A percentile compares a stretch with the other conserved stretches of the same genome.
These are phyloP conservation scores for Colletotrichum coccodes DNA, from an alignment of 2,329 filamentous ascomycete genomes.

Conservation along the genomic window DNA sequence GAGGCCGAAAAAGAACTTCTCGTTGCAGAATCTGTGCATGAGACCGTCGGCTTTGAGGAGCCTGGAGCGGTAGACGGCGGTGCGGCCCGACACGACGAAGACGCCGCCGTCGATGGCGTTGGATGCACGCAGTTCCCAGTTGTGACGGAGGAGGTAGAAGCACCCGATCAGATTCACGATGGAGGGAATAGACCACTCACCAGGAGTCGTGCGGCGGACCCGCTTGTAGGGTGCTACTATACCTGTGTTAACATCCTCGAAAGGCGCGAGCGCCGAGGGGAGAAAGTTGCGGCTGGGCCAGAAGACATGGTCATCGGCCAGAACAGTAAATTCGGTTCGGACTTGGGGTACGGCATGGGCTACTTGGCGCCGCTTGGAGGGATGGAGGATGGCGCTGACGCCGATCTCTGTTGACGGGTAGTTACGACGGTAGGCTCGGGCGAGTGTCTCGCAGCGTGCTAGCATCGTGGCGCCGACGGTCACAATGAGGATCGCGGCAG, in stretches of 20 bases:
- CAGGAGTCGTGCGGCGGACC: constrained; percentile 50
- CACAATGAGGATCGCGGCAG: constrained; percentile 53
- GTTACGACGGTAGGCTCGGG: constrained; percentile 16
- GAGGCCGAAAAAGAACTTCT: constrained; percentile 58
- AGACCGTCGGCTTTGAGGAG: constrained; percentile 59
- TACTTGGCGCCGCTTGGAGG: constrained; percentile 62
- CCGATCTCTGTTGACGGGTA: constrained; percentile 37
- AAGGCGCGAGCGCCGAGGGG: constrained; percentile 51
- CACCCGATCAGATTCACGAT: constrained; percentile 67
- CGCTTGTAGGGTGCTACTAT: constrained; percentile 67
- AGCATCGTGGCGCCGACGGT: constrained; percentile 48
- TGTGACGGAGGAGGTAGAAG: constrained; percentile 69
- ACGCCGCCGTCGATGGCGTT: constrained; percentile 68
- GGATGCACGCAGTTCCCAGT: constrained; percentile 68
- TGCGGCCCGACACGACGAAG: constrained; percentile 68
- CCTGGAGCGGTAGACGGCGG: constrained; percentile 58
- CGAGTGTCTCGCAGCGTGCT: not conserved
- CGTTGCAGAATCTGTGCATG: constrained; percentile 54
- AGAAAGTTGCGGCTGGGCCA: constrained; percentile 56
- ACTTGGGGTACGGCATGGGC: constrained; percentile 48
- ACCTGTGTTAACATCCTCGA: constrained; percentile 58
- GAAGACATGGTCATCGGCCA: constrained; percentile 64
- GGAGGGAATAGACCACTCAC: constrained; percentile 40
- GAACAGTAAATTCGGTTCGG: constrained; percentile 53
- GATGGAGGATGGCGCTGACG: constrained; percentile 42